Evolutionary conservation across 306 rosid species (phyloP).

Genomic region (Castanea mollissima): DNA sequence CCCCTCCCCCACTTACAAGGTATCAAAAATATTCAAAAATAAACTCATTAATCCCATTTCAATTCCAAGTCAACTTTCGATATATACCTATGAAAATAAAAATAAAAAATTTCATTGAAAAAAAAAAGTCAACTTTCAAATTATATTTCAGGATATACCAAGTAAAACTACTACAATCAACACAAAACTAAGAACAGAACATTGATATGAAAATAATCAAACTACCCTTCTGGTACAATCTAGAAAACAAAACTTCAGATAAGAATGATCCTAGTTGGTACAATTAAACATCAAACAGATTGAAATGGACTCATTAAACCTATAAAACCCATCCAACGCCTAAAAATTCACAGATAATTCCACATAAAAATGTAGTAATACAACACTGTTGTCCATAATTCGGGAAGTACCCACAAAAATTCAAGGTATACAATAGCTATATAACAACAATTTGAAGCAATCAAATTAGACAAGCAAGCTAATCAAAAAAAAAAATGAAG

Average conservation of each 20-base stretch:
- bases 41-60: not conserved
- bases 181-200: not conserved
- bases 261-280: not conserved
- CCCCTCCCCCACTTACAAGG: too few relatives aligned
- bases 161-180: not conserved
- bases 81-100: too few relatives aligned
- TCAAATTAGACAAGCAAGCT: not conserved
- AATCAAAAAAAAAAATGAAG: not conserved
- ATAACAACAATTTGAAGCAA: not conserved
- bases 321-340: not conserved
- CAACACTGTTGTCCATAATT: not conserved
- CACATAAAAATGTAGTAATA: not conserved
- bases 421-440: not conserved
- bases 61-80: not conserved
- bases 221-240: not conserved
- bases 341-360: not conserved
- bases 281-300: not conserved
- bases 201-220: not conserved
- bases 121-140: too few relatives aligned
- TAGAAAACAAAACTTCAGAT: not conserved
- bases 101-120: too few relatives aligned
- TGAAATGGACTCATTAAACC: constrained; percentile 1
- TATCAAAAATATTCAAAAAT: not conserved
- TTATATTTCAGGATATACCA: not conserved
- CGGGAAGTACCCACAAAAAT: not conserved